phyloP scores from a whole-genome alignment of 176 grass and related monocot species.

The Carex parvula region DNA sequence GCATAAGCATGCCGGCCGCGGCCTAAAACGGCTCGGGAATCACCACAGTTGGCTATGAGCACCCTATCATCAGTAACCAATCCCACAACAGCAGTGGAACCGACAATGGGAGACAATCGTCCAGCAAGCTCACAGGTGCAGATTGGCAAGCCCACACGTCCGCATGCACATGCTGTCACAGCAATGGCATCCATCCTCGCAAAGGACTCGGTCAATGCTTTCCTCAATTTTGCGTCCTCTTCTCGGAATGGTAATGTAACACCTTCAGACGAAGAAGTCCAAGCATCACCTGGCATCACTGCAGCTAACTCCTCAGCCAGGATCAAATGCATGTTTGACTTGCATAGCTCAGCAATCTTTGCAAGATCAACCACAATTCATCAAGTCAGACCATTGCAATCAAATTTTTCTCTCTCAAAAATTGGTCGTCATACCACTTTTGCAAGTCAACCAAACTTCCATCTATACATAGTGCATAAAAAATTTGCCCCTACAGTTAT shows the following conservation, averaged over 20 bases:
- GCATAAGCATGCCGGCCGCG: conserved; percentile 36
- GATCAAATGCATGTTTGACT: conserved; percentile 59
- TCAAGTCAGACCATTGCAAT: background rate
- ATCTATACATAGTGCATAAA: background rate
- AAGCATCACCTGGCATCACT: background rate
- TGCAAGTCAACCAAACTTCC: background rate
- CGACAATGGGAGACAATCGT: conserved; percentile 44
- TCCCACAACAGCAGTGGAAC: conserved; percentile 78
- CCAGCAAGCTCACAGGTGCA: conserved; percentile 50
- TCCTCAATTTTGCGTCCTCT: conserved; percentile 37
- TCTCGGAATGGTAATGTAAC: background rate
- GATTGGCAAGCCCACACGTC: conserved; percentile 23
- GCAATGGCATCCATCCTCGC: conserved; percentile 59
- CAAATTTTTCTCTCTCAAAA: background rate
- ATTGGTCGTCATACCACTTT: background rate
- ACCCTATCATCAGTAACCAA: conserved; percentile 41
- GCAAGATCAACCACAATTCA: background rate
- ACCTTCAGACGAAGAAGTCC: background rate
- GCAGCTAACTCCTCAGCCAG: conserved; percentile 46
- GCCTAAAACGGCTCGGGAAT: conserved; percentile 76
- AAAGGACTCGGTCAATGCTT: conserved; percentile 44
- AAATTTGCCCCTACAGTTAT: background rate
- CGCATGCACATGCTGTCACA: conserved; percentile 61
- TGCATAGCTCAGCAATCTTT: conserved; percentile 72
- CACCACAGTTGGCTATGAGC: conserved; percentile 80